phyloP scores from a whole-genome alignment of 2,329 filamentous ascomycete species.

The Parastagonospora nodorum region DNA sequence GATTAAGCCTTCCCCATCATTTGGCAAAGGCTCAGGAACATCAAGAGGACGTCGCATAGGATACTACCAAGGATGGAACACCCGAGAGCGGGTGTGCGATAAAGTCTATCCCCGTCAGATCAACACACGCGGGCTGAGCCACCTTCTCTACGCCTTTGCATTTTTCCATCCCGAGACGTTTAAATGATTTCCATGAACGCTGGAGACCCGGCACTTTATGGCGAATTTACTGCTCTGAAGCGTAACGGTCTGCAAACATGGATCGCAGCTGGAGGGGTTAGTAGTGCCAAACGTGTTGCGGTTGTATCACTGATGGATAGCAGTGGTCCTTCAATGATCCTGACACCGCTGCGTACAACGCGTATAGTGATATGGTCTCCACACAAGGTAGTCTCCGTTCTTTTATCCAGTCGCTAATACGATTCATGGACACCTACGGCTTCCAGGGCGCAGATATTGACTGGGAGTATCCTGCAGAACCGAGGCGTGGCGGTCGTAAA shows the following conservation, averaged over 20 bases:
- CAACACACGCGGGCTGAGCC: conserved; percentile 37
- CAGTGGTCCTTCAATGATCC: conserved; percentile 49
- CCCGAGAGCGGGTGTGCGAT: conserved; percentile 5
- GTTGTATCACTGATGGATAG: no score
- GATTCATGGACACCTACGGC: conserved; percentile 50
- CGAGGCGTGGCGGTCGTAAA: conserved; percentile 43
- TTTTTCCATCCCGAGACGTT: conserved; percentile 28
- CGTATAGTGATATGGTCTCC: conserved; percentile 35
- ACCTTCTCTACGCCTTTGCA: conserved; percentile 41
- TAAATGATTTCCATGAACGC: conserved; percentile 23
- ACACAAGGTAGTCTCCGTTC: conserved; percentile 22
- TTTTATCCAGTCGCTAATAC: conserved; percentile 48
- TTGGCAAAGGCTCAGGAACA: neutral
- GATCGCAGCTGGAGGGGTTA: conserved; percentile 48
- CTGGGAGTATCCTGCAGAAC: conserved; percentile 47
- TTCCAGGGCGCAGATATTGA: conserved; percentile 55
- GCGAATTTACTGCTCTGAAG: conserved; percentile 41
- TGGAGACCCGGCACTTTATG: conserved; percentile 25
- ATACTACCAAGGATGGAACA: conserved; percentile 12
- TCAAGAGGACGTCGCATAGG: conserved; percentile 2
- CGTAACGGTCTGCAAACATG: conserved; percentile 42
- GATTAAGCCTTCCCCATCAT: conserved; percentile 2
- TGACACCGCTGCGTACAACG: conserved; percentile 26
- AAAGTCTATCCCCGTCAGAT: conserved; percentile 29
- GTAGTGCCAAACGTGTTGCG: neutral